Base-by-base conservation (phyloP, 1,139 yeast species). In the Candida neerlandica region DNA sequence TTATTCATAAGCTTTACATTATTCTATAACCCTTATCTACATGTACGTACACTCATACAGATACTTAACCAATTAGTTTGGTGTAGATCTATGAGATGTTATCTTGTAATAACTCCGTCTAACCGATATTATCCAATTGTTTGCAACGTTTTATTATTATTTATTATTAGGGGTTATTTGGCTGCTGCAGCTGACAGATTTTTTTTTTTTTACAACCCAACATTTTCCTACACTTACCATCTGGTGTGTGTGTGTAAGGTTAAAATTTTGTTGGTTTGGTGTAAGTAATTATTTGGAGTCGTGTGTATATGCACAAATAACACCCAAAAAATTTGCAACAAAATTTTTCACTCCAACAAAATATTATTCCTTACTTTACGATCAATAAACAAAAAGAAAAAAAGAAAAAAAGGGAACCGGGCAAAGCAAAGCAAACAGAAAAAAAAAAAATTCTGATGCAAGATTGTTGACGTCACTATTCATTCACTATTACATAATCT, bases 401-500 rank as follows among this genome's bases (percentile, higher is more conserved):
- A n/a, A n/a, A n/a, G n/a, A n/a, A n/a, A n/a, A n/a, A n/a, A n/a
- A n/a, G n/a, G n/a, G n/a, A n/a, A n/a, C n/a, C n/a, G n/a, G 19
- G n/a, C 15, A 14, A 11, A 30, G 4, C 5, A 27, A 29, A 30
- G 6, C 6, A 19, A 6, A 6, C 10, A 15, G 4, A 14, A 21
- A 23, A 21, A 42, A 21, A 42, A 29, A 42, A 23, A 6, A 15
- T 12, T 19, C 7, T 23, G 41, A 46, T 50, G 53, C 51, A 45
- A 4, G 11, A 19, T 10, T 9, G 37, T 48, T 51, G 51, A 51
- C 48, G 53, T 51, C 53, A 51, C 33, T n/a, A 16, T n/a, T 12
- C 10, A 12, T 32, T 43, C 44, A 37, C 40, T 21, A 32, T 19
- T 35, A 30, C 23, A 19, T 29, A 38, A 30, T 19, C 45, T 26